Evolutionary conservation across 1,284 basidiomycete genomes (phyloP), one percentile per base, ranked within the genome.

Genomic region (Ceraceosorus bombacis): DNA sequence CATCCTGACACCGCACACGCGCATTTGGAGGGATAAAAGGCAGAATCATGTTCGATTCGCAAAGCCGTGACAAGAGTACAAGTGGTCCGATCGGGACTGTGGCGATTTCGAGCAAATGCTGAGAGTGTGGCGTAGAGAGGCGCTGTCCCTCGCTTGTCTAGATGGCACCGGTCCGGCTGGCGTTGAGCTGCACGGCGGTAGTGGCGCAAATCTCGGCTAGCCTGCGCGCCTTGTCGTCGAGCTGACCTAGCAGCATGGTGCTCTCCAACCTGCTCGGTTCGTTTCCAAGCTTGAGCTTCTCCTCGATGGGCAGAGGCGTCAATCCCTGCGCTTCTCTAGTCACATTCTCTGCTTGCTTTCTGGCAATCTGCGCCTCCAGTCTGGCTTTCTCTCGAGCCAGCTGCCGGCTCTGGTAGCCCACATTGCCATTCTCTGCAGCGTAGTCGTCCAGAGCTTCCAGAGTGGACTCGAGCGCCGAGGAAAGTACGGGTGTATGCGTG

Each of bases 261-360:
- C 90, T 88, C 78, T 96, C 92, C 72, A 97, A 80, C 65, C 94
- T 83, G 74, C 85, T 90, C 40, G 92, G 93, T 79, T 97, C 94
- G 55, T 85, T 81, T 6, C 89, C 88, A 1, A 61, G 48, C 80
- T 88, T 91, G 82, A 91, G 92, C 59, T 73, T 66, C 51, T 76
- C 74, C 64, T 73, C 71, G 56, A 74, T 58, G 17, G 78, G 91
- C 37, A 96, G 82, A 61, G 92, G 89, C 43, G 85, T 83, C 60
- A 95, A 81, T 7, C 92, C 92, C 72, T 93, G 88, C 54, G 86
- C 86, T 65, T 88, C 84, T 59, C 94, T 84, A 61, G 82, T 81
- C 27, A 84, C 85, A 76, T 93, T 96, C 80, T 97, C 94, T 74
- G 94, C 90, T 76, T 88, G 88, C 65, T 68, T 65, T 37, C 74